Evolutionary conservation across 345 rosid species (phyloP).

Genomic region (Nephelium lappaceum): DNA sequence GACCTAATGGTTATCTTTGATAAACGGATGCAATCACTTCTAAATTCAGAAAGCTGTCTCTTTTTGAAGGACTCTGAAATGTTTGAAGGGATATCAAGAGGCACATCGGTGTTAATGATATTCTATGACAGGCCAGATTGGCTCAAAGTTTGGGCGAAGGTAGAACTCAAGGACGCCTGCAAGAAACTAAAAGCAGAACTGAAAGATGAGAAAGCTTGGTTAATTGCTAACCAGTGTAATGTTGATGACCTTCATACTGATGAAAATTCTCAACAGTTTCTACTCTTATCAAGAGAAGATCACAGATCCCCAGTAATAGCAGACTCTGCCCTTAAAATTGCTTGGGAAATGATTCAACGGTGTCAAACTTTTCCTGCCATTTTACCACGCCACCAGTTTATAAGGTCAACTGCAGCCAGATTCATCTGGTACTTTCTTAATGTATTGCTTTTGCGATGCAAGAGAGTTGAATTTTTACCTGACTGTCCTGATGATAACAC

Average conservation of each 20-base stretch:
- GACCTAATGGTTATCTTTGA: slow-evolving; percentile 76
- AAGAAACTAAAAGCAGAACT: slow-evolving; percentile 60
- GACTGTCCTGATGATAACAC: slow-evolving; percentile 37
- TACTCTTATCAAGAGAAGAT: slow-evolving; percentile 57
- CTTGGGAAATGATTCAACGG: slow-evolving; percentile 61
- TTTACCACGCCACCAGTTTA: slow-evolving; percentile 47
- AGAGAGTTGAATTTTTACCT: slow-evolving; percentile 37
- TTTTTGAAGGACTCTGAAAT: slow-evolving; percentile 41
- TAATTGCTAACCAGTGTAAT: slow-evolving; percentile 25
- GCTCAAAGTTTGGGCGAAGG: slow-evolving; percentile 81
- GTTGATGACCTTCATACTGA: slow-evolving; percentile 14
- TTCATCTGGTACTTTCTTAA: slow-evolving; percentile 72
- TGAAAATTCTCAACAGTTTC: slow-evolving; percentile 40
- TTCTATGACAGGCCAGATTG: slow-evolving; percentile 65
- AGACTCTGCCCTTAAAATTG: slow-evolving; percentile 49
- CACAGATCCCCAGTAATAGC: slow-evolving; percentile 65
- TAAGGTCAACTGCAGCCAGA: slow-evolving; percentile 61
- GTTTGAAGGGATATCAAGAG: slow-evolving; percentile 35
- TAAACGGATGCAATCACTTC: slow-evolving; percentile 55
- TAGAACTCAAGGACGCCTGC: slow-evolving; percentile 74
- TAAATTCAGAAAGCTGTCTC: slow-evolving; percentile 51
- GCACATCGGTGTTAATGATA: slow-evolving; percentile 48
- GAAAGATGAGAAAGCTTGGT: slow-evolving; percentile 61
- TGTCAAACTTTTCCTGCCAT: slow-evolving; percentile 48
- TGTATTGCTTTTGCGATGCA: slow-evolving; percentile 51